Base-by-base conservation (phyloP, 257 asterid genomes). In the Primulina eburnea region DNA sequence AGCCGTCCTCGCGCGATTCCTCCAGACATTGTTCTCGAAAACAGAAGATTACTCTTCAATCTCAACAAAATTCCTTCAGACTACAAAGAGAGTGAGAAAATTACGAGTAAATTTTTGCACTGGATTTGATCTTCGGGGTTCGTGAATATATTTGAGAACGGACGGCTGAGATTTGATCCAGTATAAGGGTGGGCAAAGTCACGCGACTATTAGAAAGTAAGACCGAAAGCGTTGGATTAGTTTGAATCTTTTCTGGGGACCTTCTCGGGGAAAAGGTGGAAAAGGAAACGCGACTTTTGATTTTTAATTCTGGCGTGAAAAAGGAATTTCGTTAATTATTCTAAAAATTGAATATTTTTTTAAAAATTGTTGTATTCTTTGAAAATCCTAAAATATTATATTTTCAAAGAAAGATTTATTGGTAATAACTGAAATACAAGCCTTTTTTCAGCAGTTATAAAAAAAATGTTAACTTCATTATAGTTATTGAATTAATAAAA, bases 1-100 rank as follows among this genome's bases (percentile, higher is more conserved):
- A 91, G 91, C 12, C 96, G 82, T 12, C 97, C 97, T 7, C 90
- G 88, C 37, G 97, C 84, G 60, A 84, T 84, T 67, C 89, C 89
- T 8, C 89, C 89, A 8, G 86, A 79, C 89, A 84, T 84, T 32
- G 26, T 62, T 33, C 47, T 32, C 47, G 29, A 16, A 62, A 62
- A 50, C 20, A 50, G 20, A 14, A 50, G 20, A 50, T 50, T 50
- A 5, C 20, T 1, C 56, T 4, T 16, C 1, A 4, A 50, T 59
- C 32, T 65, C 24, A 1, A 16, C 24, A 35, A 50, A 62, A 0
- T 24, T 32, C 32, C 24, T 30, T 12, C 57, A 17, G 4, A 53
- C 24, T 43, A 21, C 26, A 61, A 50, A 1, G 18, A 17, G 24
- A 3, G 4, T 7, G 62, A 26, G 74, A 43, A 16, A 21, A 34